Evolutionary conservation across 2,329 filamentous ascomycete genomes (phyloP), one percentile per base, ranked within the genome.

Genomic region (Corinectria fuckeliana): DNA sequence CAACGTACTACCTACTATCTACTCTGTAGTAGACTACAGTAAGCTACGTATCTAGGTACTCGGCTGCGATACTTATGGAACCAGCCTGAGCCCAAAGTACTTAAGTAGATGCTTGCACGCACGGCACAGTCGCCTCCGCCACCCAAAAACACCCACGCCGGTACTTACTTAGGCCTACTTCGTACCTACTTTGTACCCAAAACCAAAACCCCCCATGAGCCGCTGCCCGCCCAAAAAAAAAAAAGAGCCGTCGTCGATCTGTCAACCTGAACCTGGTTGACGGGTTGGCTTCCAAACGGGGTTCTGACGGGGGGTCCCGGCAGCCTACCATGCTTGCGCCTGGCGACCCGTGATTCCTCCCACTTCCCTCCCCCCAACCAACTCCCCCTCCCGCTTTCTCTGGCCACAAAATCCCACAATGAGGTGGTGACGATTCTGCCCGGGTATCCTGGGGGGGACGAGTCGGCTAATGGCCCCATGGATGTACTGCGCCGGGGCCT

Each of bases 251-350:
- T 36, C 42, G 42, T 49, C 34, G 52, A 50, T 56, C 52, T 56
- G 45, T 39, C 34, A 49, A 42, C 44, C 44, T 50, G 52, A 56
- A 56, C 45, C 52, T 50, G 52, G 52, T 56, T 56, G 52, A 50
- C 52, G 52, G 52, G 45, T 49, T n/a, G 39, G 50, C 39, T 52
- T 39, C 25, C n/a, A n/a, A 55, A 41, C 42, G 42, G 39, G 47
- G 47, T 34, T 41, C 42, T 25, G 28, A 45, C 38, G 39, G 54
- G 48, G 38, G 51, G 51, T 25, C 34, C 42, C 18, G 50, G 49
- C 47, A 39, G 45, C 38, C 42, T 45, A 28, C 11, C 28, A 14
- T 44, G 41, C 41, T 44, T 44, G 41, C 41, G 41, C 26, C 21
- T 25, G 23, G 14, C 41, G 6, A 44, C 41, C 42, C 42, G 25